Evolutionary conservation across 2,329 filamentous ascomycete species (phyloP).

Genomic region (Fusarium buxicola): DNA sequence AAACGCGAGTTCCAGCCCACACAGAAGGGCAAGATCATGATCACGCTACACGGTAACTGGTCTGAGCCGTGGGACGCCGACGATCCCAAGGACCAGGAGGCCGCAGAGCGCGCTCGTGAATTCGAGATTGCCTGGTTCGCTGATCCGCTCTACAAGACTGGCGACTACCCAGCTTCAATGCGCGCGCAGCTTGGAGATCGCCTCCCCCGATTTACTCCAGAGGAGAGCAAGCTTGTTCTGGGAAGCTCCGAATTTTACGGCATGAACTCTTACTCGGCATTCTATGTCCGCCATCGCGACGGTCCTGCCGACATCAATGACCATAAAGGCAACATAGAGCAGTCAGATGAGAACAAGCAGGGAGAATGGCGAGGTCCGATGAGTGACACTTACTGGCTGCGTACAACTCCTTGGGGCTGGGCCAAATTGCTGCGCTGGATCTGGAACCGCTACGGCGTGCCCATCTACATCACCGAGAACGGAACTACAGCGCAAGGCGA

Average conservation of each 20-base stretch:
- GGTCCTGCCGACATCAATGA: slow-evolving; percentile 53
- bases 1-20: slow-evolving; percentile 52
- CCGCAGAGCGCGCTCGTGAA: slow-evolving; percentile 54
- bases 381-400: slow-evolving; percentile 55
- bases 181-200: slow-evolving; percentile 53
- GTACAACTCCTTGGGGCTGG: slow-evolving; percentile 54
- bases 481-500: slow-evolving; percentile 56
- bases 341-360: slow-evolving; percentile 51
- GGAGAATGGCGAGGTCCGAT: slow-evolving; percentile 50
- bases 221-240: slow-evolving; percentile 53
- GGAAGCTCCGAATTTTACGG: slow-evolving; percentile 55
- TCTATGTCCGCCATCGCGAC: slow-evolving; percentile 52
- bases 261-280: slow-evolving; percentile 58
- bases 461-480: slow-evolving; percentile 58
- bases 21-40: slow-evolving; percentile 55
- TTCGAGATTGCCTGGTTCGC: slow-evolving; percentile 58
- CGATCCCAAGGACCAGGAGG: slow-evolving; percentile 51
- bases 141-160: slow-evolving; percentile 52
- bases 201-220: slow-evolving; percentile 53
- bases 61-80: slow-evolving; percentile 54
- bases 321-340: slow-evolving; percentile 54
- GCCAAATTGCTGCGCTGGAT: slow-evolving; percentile 55
- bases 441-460: slow-evolving; percentile 54
- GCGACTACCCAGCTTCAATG: slow-evolving; percentile 56
- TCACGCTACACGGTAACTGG: slow-evolving; percentile 57